Evolutionary conservation across 768 basidiomycete species (phyloP).

Genomic region (Lactarius tabidus): DNA sequence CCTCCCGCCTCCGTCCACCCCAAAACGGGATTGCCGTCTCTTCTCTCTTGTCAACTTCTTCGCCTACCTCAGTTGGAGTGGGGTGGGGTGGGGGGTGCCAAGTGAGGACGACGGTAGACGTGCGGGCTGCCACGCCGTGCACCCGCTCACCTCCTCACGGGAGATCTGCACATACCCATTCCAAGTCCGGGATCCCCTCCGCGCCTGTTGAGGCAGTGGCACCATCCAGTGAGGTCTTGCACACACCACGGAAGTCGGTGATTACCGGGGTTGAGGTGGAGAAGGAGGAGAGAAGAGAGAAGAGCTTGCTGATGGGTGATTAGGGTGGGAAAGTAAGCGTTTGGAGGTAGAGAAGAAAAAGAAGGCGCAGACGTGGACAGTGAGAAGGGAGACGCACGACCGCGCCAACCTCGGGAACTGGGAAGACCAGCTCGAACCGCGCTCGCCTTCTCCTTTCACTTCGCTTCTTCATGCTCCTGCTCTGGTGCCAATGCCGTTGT

Average conservation of each 20-base stretch:
- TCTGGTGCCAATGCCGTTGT: too few species aligned
- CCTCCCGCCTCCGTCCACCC: too few species aligned
- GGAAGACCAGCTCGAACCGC: conserved; percentile 24
- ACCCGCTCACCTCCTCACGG: conserved; percentile 41
- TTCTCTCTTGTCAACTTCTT: conserved; percentile 43
- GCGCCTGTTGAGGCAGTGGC: background rate
- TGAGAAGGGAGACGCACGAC: conserved; percentile 34
- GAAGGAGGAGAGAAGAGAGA: conserved; percentile 9
- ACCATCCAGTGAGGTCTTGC: conserved; percentile 50
- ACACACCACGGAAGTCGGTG: conserved; percentile 68
- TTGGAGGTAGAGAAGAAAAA: too few species aligned
- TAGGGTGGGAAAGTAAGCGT: conserved; percentile 27
- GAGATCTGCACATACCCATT: conserved; percentile 49
- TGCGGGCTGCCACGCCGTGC: conserved; percentile 61
- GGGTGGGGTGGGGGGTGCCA: conserved; percentile 24
- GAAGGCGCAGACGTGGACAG: too few species aligned
- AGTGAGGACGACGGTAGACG: conserved; percentile 55
- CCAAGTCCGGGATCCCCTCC: conserved; percentile 69
- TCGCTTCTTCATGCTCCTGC: too few species aligned
- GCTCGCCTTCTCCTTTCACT: conserved; percentile 21
- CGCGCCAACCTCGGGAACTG: conserved; percentile 27
- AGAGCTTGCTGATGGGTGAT: conserved; percentile 8
- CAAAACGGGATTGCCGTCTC: too few species aligned
- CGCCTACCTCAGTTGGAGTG: conserved; percentile 29
- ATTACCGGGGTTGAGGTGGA: conserved; percentile 43